Percentiles rank a stretch among this genome's conserved stretches.
phyloP scores from a whole-genome alignment of 495 filamentous ascomycete genomes.

The Halenospora varia region DNA sequence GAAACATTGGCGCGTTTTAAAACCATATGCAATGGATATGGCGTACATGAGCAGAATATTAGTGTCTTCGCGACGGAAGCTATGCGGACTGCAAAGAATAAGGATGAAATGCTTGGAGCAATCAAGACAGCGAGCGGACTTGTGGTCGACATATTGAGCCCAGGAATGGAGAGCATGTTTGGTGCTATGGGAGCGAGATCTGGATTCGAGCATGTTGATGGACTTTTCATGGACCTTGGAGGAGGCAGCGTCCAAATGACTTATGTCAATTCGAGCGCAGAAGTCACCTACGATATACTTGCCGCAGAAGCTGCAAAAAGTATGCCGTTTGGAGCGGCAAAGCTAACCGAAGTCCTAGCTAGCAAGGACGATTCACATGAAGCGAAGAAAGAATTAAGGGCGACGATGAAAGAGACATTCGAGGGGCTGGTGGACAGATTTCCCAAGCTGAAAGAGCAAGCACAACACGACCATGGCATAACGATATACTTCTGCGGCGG shows the following conservation, averaged over 20 bases:
- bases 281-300: constrained; percentile 34
- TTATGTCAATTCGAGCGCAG: constrained; percentile 59
- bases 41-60: constrained; percentile 59
- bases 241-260: constrained; percentile 90
- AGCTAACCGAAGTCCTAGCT: constrained; percentile 59
- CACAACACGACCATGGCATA: constrained; percentile 49
- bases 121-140: constrained; percentile 61
- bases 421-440: constrained; percentile 38
- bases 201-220: constrained; percentile 59
- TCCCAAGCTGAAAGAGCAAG: constrained; percentile 36
- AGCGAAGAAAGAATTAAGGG: constrained; percentile 50
- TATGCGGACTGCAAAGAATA: constrained; percentile 76
- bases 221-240: constrained; percentile 83
- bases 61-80: constrained; percentile 85
- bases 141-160: constrained; percentile 65
- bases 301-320: constrained; percentile 41
- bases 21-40: constrained; percentile 60
- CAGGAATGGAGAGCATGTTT: constrained; percentile 76
- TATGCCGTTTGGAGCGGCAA: constrained; percentile 86
- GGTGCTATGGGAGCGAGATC: constrained; percentile 83
- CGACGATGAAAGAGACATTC: constrained; percentile 59
- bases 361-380: constrained; percentile 37
- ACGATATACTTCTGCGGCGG: constrained; percentile 84
- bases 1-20: constrained; percentile 65
- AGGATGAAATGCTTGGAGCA: constrained; percentile 56